phyloP scores from a whole-genome alignment of 176 grass and related monocot genomes.

The Paspalum notatum region DNA sequence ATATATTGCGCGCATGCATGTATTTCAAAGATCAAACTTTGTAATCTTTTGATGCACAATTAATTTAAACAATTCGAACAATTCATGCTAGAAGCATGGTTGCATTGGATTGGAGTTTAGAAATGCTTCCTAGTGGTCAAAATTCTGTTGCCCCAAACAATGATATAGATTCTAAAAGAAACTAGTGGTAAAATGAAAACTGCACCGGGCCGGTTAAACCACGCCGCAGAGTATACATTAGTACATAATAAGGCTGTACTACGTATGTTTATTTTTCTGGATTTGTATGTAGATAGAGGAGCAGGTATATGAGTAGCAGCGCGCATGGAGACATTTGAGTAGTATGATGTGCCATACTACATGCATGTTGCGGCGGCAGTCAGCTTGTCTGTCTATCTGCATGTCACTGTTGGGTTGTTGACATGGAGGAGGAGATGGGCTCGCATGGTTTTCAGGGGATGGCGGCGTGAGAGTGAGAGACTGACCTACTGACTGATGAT shows the following conservation, averaged over 20 bases:
- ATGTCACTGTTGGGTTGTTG: neutral
- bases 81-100: too few species aligned
- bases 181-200: too few species aligned
- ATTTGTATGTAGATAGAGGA: too few species aligned
- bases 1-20: too few species aligned
- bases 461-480: neutral
- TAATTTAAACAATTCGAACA: too few species aligned
- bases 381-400: neutral
- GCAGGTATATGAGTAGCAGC: neutral
- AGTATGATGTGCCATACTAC: neutral
- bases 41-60: too few species aligned
- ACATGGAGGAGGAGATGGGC: neutral
- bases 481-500: neutral
- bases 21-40: too few species aligned
- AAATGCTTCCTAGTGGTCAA: too few species aligned
- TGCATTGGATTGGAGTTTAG: too few species aligned
- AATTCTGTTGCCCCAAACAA: too few species aligned
- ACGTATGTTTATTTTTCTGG: conserved; percentile 8
- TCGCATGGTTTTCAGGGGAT: conserved; percentile 23
- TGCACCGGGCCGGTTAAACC: too few species aligned
- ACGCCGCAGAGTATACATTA: neutral
- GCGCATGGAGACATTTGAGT: neutral
- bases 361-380: neutral
- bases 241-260: neutral
- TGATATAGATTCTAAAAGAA: too few species aligned